Evolutionary conservation across 1,139 yeast species (phyloP).

Genomic region (Candida buenavistaensis): DNA sequence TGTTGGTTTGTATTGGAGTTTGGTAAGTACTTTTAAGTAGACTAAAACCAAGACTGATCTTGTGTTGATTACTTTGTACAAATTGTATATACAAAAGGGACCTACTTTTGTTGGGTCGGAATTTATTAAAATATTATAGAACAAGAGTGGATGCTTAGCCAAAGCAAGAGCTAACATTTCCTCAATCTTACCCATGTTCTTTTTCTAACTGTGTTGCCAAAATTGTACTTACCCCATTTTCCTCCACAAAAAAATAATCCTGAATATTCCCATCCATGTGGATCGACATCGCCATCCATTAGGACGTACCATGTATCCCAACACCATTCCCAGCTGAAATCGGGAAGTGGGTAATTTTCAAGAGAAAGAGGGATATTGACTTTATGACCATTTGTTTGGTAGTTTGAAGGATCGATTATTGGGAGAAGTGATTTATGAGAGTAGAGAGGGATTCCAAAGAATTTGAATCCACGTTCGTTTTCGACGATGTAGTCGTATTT

Average conservation of each 20-base stretch:
- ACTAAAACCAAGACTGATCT: too few species aligned
- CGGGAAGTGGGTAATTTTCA: conserved; percentile 59
- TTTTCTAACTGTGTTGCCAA: conserved; percentile 58
- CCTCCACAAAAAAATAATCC: conserved; percentile 43
- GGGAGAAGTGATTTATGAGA: conserved; percentile 58
- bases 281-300: conserved; percentile 72
- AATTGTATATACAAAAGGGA: conserved; percentile 12
- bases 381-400: conserved; percentile 33
- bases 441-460: conserved; percentile 66
- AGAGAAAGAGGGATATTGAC: conserved; percentile 32
- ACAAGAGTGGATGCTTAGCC: too few species aligned
- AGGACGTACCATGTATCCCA: conserved; percentile 75
- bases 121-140: conserved; percentile 11
- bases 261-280: conserved; percentile 76
- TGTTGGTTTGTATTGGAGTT: conserved; percentile 4
- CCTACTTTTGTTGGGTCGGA: conserved; percentile 8
- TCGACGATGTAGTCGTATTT: conserved; percentile 52
- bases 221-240: conserved; percentile 60
- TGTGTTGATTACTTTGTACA: conserved; percentile 7
- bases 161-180: conserved; percentile 15
- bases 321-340: conserved; percentile 66
- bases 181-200: conserved; percentile 57
- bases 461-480: conserved; percentile 67
- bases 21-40: too few species aligned
- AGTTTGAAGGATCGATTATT: conserved; percentile 56